A percentile compares a stretch with the other conserved stretches of the same genome.
Conservation (phyloP, 192 early-diverging fungal species). For the Podila horticola region DNA sequence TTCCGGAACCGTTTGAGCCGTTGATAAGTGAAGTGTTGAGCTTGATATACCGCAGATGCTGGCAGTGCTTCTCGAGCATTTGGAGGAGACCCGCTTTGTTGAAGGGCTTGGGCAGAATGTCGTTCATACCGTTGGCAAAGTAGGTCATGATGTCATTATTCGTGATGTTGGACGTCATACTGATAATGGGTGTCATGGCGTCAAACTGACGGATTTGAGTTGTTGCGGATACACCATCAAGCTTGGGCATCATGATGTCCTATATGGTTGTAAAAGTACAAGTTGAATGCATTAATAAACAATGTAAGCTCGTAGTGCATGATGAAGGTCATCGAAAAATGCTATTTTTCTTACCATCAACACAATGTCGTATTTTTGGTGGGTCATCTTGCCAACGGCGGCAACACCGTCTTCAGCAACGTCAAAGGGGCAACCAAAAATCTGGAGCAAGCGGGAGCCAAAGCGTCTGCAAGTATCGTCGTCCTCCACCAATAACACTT, state of each 20-base stretch:
- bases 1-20: not conserved
- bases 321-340: too few relatives aligned
- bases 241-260: slow-evolving; percentile 79
- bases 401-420: slow-evolving; percentile 75
- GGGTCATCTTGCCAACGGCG: slow-evolving; percentile 68
- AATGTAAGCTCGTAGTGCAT: not conserved
- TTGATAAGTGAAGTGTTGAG: slow-evolving; percentile 10
- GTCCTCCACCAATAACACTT: slow-evolving; percentile 77
- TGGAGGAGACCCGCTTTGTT: slow-evolving; percentile 56
- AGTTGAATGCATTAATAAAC: not conserved
- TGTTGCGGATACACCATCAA: slow-evolving; percentile 77
- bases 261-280: slow-evolving; percentile 24
- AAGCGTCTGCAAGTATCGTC: slow-evolving; percentile 68
- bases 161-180: slow-evolving; percentile 79
- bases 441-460: slow-evolving; percentile 63
- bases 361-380: slow-evolving; percentile 79
- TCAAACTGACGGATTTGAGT: slow-evolving; percentile 79
- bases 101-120: slow-evolving; percentile 79
- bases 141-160: slow-evolving; percentile 74
- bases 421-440: slow-evolving; percentile 77
- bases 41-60: slow-evolving; percentile 59
- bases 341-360: slow-evolving; percentile 66
- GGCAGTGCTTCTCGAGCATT: slow-evolving; percentile 69
- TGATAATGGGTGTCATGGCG: slow-evolving; percentile 74
- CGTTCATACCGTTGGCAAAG: slow-evolving; percentile 78